Base-by-base conservation (phyloP, 306 rosid species). In the Citrullus amarus region DNA sequence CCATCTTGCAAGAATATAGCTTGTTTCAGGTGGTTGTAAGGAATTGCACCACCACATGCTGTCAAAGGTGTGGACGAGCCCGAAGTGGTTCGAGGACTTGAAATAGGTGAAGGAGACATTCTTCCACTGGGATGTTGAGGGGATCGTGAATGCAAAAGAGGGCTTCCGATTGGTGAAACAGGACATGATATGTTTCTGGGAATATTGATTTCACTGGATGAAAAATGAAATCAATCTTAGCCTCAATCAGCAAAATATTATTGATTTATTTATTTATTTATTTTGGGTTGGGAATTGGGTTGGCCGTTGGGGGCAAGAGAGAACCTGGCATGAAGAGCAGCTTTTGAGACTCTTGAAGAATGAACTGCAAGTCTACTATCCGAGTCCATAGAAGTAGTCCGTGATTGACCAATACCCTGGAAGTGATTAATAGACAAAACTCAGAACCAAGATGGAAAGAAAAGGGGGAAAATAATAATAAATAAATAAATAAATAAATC, bases 81-180 rank as follows among this genome's bases (percentile, higher is more conserved):
- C 46, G 99, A 96, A 78, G 89, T 88, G 34, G 97, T 91, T 28
- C 89, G 91, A 14, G 99, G 99, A 85, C 98, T 96, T 78, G 97
- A 96, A 84, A 96, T 96, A 30, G 97, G 99, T 80, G 98, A 92
- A 69, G 99, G 96, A 65, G 99, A 96, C 92, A 90, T 84, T 86
- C 87, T 86, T 46, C 97, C 98, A 86, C 88, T 92, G 80, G 88
- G 81, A 85, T 88, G 93, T 75, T 91, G 91, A n/a, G 99, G 93
- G 36, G 98, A 96, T 83, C 92, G 91, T 71, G 99, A 90, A 86
- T 87, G 85, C 88, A 91, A 86, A 84, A 91, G 95, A 82, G 99
- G 99, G 90, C 99, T 96, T 86, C 97, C 99, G 32, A 92, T 88
- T 69, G 99, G 99, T 58, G 99, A 96, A 78, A 96, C 98, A 5